Evolutionary conservation across 305 asterid genomes (phyloP), one percentile per base, ranked within the genome.

Genomic region (Rubia balearica): DNA sequence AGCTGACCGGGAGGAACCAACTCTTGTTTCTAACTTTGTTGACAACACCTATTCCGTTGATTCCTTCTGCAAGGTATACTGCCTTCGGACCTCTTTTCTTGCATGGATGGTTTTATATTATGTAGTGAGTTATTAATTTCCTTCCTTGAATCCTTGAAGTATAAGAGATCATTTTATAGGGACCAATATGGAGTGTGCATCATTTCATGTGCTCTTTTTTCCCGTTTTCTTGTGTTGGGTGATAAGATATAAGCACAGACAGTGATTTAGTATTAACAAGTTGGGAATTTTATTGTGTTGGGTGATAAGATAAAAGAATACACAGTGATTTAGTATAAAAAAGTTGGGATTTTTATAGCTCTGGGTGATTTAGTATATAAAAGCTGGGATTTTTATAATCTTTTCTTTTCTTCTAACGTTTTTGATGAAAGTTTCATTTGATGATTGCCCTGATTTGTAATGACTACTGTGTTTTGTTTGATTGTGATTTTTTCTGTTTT

Each of bases 21-120:
- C 83, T 72, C 51, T 43, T 75, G 67, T 76, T 76, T 43, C 80
- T 70, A 65, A 81, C 74, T 59, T 77, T 81, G 77, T 55, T 74
- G 59, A 51, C 59, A 51, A 68, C 74, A 11, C n/a, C 0, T n/a
- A 42, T 14, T 65, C 81, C 79, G 70, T 78, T 61, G 84, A 82
- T 81, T 88, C 89, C 24, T 86, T 86, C 85, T 75, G 79, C 79
- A 89, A 89, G 96, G 96, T 89, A 83, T 77, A 68, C 38, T 33
- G 38, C 38, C 5, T 6, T 33, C 38, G 78, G n/a, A n/a, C n/a
- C 80, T 55, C 74, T 51, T 71, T 70, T 16, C 33, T 41, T 76
- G 33, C 48, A 53, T 51, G 59, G n/a, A 51, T 51, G 67, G 8
- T 19, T 30, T 65, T 36, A 38, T 24, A 19, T 66, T 45, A 70